Conservation (phyloP, 2,329 filamentous ascomycete genomes). For the Aspergillus sp. region DNA sequence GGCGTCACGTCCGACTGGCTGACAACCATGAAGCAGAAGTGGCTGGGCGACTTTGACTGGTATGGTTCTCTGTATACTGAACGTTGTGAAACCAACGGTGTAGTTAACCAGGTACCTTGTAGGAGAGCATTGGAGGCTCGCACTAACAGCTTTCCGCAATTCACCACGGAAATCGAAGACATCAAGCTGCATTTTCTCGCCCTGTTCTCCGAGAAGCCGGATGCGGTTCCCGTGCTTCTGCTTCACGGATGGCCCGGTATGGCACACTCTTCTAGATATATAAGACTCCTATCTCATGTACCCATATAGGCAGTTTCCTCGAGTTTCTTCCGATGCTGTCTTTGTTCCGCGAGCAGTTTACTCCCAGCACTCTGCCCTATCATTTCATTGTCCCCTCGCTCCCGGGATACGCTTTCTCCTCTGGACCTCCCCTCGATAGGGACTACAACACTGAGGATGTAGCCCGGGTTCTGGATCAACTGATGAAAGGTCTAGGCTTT, state of each 20-base stretch:
- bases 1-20: constrained; percentile 53
- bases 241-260: constrained; percentile 40
- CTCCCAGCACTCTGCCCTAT: constrained; percentile 26
- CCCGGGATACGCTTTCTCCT: constrained; percentile 32
- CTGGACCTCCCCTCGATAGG: constrained; percentile 27
- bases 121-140: constrained; percentile 38
- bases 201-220: constrained; percentile 47
- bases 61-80: constrained; percentile 23
- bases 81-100: constrained; percentile 4
- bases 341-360: constrained; percentile 27
- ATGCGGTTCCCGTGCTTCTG: constrained; percentile 50
- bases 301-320: constrained; percentile 28
- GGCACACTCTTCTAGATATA: no score
- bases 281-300: background rate
- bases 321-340: constrained; percentile 34
- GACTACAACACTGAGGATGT: constrained; percentile 24
- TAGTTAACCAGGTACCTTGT: background rate
- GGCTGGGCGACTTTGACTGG: constrained; percentile 51
- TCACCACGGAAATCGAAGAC: constrained; percentile 44
- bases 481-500: constrained; percentile 33
- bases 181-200: constrained; percentile 50
- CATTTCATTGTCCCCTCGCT: constrained; percentile 34
- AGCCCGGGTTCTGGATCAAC: constrained; percentile 27
- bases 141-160: constrained; percentile 55
- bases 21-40: constrained; percentile 39